These are phyloP conservation scores for Geotrichum candidum DNA, from an alignment of 1,139 yeast species.

Conservation along the genomic window DNA sequence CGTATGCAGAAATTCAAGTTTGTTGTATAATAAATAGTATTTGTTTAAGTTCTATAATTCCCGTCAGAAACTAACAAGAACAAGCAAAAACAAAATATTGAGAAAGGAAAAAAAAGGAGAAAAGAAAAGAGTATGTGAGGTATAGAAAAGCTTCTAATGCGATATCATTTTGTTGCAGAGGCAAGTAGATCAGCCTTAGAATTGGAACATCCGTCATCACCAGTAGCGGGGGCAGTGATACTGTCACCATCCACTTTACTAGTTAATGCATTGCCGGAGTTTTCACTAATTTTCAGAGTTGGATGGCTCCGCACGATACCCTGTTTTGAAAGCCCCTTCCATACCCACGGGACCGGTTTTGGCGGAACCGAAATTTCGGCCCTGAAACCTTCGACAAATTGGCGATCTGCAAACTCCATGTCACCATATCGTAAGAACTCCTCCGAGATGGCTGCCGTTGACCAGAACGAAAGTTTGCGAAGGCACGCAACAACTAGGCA, in stretches of 20 bases:
- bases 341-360: slow-evolving; percentile 60
- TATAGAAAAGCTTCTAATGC: neutral
- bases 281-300: slow-evolving; percentile 27
- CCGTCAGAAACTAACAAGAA: neutral
- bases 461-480: slow-evolving; percentile 82
- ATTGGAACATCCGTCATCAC: neutral
- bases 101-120: neutral
- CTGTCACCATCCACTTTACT: neutral
- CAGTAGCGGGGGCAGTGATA: neutral
- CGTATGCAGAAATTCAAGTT: neutral
- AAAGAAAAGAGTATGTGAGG: neutral
- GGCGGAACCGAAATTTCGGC: slow-evolving; percentile 54
- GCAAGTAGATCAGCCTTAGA: neutral
- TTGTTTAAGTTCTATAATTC: neutral
- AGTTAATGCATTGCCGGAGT: neutral
- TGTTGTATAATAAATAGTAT: neutral
- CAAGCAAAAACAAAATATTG: neutral
- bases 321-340: slow-evolving; percentile 63
- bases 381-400: slow-evolving; percentile 72
- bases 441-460: slow-evolving; percentile 77
- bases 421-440: slow-evolving; percentile 69
- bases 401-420: slow-evolving; percentile 77
- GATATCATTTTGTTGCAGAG: neutral
- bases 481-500: slow-evolving; percentile 80
- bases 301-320: slow-evolving; percentile 41